These are phyloP conservation scores for Mycena floridula DNA, from an alignment of 768 basidiomycete genomes.

Conservation along the genomic window DNA sequence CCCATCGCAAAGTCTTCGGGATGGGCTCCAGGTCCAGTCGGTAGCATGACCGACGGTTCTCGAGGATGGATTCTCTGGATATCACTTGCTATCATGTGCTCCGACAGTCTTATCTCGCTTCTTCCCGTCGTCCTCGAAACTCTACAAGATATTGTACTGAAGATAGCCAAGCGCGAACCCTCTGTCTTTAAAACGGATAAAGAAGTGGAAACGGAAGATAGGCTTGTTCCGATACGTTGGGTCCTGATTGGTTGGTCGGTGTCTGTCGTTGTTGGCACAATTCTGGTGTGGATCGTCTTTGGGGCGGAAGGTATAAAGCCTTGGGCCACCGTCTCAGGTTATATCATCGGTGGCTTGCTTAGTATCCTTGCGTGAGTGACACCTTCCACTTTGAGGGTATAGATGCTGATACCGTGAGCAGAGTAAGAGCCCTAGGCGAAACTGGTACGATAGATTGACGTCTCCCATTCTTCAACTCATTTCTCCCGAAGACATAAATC, in stretches of 20 bases:
- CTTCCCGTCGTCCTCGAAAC: slow-evolving; percentile 65
- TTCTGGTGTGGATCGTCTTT: slow-evolving; percentile 85
- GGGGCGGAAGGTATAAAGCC: slow-evolving; percentile 89
- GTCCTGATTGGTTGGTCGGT: slow-evolving; percentile 58
- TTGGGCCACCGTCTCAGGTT: slow-evolving; percentile 89
- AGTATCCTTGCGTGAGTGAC: slow-evolving; percentile 79
- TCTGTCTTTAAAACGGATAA: slow-evolving; percentile 32
- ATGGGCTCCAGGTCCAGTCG: slow-evolving; percentile 93
- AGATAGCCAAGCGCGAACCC: slow-evolving; percentile 19
- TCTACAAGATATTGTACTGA: slow-evolving; percentile 24
- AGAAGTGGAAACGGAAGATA: slow-evolving; percentile 71
- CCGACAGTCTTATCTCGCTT: slow-evolving; percentile 85
- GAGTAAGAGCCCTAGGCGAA: slow-evolving; percentile 91
- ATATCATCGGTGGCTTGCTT: slow-evolving; percentile 74
- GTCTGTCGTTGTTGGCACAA: slow-evolving; percentile 64
- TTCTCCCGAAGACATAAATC: no score
- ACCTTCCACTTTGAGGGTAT: not conserved
- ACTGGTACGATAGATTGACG: no score
- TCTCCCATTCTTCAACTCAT: no score
- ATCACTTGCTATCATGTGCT: slow-evolving; percentile 91
- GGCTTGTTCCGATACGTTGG: slow-evolving; percentile 80
- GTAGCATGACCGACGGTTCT: slow-evolving; percentile 82
- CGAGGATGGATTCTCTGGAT: slow-evolving; percentile 98
- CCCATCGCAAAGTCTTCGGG: slow-evolving; percentile 75
- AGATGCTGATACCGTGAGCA: slow-evolving; percentile 20